Evolutionary conservation across 108 stramenopile species (phyloP), one percentile per base, ranked within the genome.

Genomic region (Fistulifera solaris): DNA sequence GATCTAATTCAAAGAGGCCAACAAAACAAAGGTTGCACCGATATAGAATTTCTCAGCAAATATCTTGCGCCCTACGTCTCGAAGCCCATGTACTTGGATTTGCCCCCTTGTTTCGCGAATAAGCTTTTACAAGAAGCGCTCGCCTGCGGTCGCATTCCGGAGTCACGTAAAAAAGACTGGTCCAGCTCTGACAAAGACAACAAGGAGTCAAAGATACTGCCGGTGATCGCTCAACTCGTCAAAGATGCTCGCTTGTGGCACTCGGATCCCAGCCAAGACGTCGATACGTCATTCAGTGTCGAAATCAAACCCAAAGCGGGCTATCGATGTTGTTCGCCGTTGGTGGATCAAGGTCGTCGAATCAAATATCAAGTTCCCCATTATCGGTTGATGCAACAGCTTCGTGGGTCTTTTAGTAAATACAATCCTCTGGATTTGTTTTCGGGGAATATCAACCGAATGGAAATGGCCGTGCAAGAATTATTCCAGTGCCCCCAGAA

Each of bases 231-330:
- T 35, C 31, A 35, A 35, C 31, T 35, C 3, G 31, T 35, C n/a
- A 35, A 35, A 35, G 31, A 35, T 8, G 31, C 31, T 35, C 31
- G 31, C 31, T 6, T 35, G 31, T 35, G 31, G 31, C 31, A 35
- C 8, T 35, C 31, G 8, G 8, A 3, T 35, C 31, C 8, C 8
- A 3, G 6, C 31, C 3, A 3, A 35, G 31, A 35, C 3, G 8
- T 8, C 3, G 8, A 48, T 59, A 8, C 54, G 5, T 2, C 16
- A 12, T 18, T 7, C 3, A 18, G n/a, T 55, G 40, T 83, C 5
- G 85, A 87, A 57, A 62, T 87, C 27, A 87, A 87, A 65, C 85
- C 85, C 18, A 87, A 87, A 52, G 85, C 85, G 25, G 85, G 85
- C 24, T 87, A 80, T 45, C 42, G 77, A 12, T 27, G 81, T 19